Base-by-base conservation (phyloP, 2,329 filamentous ascomycete genomes). In the Fusarium mexicanum region DNA sequence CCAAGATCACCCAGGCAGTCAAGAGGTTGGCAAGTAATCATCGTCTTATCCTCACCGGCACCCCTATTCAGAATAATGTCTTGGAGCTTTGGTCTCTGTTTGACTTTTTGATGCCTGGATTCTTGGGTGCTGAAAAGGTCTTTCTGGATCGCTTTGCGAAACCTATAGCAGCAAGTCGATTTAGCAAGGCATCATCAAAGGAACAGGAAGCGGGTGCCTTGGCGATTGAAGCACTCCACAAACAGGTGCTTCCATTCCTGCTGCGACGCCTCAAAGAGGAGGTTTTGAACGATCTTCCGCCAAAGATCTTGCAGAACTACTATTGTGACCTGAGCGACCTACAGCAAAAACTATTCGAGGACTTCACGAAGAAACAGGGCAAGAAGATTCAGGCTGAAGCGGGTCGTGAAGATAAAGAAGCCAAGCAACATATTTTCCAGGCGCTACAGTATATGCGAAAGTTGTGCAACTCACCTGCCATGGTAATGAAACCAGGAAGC, bases 401-500 rank as follows among this genome's bases (percentile, higher is more conserved):
- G 18, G 92, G 93, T 20, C 91, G 91, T 35, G 91, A 93, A 35
- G 96, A 98, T 80, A 97, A 97, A 81, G 94, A 97, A 72, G 92
- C 95, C 75, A 99, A 99, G 83, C 94, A 97, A 81, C 96, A 99
- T 82, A 99, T 99, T 76, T 99, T 99, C 92, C 96, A 98, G 82
- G 96, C 97, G 8, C 85, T 99, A 50, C 97, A 99, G 81, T 99
- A 99, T 84, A 99, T 99, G 97, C 94, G 97, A 70, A 98, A 98
- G 85, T 90, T 99, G 11, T 99, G 96, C 88, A 99, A 99, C 81
- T 98, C 96, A 7, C 96, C 96, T 1, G 95, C 96, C 1, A 88
- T 99, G 74, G 96, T 99, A 16, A 94, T 99, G 88, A 98, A 98
- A 80, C 95, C 96, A 60, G 94, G 91, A 24, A 96, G 97, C 83